Percentiles rank a stretch among this genome's conserved stretches.
These are phyloP conservation scores for Geoglossum glabrum DNA, from an alignment of 495 filamentous ascomycete species.

Conservation along the genomic window DNA sequence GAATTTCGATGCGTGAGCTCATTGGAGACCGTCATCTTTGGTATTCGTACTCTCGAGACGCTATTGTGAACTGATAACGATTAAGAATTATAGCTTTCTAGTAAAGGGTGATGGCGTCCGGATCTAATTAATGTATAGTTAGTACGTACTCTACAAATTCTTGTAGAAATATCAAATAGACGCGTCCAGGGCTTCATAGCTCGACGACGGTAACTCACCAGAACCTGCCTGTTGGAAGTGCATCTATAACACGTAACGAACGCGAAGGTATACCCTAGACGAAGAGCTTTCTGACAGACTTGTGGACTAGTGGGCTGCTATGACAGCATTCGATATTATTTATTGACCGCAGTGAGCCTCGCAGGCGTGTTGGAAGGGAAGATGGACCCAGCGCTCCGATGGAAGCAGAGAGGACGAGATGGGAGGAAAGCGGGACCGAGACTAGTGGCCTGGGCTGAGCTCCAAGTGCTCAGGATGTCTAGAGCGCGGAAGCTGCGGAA, in stretches of 20 bases:
- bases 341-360: background rate
- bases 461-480: background rate
- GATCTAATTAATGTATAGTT: background rate
- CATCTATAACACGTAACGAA: background rate
- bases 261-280: background rate
- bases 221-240: background rate
- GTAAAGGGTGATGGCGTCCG: background rate
- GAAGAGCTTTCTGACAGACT: background rate
- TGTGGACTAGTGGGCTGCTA: background rate
- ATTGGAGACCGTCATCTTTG: slow-evolving; percentile 1
- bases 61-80: background rate
- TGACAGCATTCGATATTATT: background rate
- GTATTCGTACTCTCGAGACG: background rate
- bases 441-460: background rate
- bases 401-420: background rate
- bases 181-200: background rate
- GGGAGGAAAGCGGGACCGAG: background rate
- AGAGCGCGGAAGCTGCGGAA: background rate
- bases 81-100: background rate
- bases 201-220: background rate
- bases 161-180: background rate
- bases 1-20: background rate
- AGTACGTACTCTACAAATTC: background rate
- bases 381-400: background rate
- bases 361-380: background rate